These are phyloP conservation scores for Akanthomyces lecanii DNA, from an alignment of 2,329 filamentous ascomycete genomes.

Conservation along the genomic window DNA sequence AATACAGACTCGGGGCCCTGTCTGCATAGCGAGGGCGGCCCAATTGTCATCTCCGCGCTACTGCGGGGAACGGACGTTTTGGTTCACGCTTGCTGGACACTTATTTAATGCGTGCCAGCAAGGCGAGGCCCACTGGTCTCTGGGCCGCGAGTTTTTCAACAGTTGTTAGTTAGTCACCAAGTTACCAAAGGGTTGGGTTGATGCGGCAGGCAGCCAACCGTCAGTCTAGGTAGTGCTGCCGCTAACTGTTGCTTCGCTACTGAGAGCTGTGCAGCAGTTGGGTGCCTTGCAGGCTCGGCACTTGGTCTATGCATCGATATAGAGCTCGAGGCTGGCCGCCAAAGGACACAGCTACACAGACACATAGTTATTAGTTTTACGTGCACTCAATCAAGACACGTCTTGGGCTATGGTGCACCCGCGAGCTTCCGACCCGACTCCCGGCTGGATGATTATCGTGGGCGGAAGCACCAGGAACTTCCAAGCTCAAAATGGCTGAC, in stretches of 20 bases:
- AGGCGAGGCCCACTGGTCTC: not conserved
- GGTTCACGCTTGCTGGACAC: conserved; percentile 1
- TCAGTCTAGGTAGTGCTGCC: not conserved
- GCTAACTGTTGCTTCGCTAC: too few species aligned
- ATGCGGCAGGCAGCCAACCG: not conserved
- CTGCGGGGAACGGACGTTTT: conserved; percentile 7
- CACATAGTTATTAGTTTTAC: not conserved
- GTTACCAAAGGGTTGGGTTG: not conserved
- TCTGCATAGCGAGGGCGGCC: not conserved
- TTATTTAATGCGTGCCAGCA: not conserved
- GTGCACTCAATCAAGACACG: not conserved
- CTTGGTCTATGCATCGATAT: not conserved
- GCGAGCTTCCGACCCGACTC: not conserved
- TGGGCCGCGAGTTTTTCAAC: not conserved
- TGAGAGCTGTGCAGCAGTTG: not conserved
- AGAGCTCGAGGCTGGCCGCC: not conserved
- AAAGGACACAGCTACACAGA: not conserved
- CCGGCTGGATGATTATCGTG: not conserved
- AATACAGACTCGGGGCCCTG: not conserved
- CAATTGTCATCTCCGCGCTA: conserved; percentile 8
- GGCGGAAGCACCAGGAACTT: not conserved
- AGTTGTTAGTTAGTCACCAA: not conserved
- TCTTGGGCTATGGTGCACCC: not conserved
- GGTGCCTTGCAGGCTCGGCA: not conserved
- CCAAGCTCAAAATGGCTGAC: not conserved